Evolutionary conservation across 768 basidiomycete species (phyloP), one percentile per base, ranked within the genome.

Genomic region (Lentinus tigrinus): DNA sequence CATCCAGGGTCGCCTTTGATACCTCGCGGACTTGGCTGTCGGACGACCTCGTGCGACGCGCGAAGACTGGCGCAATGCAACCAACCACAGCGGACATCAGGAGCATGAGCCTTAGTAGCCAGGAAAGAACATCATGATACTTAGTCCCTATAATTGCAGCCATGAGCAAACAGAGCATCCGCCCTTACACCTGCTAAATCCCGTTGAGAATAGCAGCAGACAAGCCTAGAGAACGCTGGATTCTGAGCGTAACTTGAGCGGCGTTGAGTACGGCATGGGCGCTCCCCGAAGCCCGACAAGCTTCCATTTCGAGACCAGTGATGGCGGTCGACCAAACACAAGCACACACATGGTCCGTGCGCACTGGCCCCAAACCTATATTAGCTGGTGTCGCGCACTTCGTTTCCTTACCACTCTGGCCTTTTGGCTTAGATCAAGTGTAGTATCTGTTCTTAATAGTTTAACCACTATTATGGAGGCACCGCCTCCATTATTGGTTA

Each of bases 351-450:
- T 42, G 40, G 40, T 42, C 40, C 40, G 40, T 42, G 40, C 40
- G 40, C 40, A 42, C 40, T n/a, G 3, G 7, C n/a, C 40, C 17
- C 17, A 8, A n/a, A 17, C 17, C 8, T 42, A 42, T 42, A 42
- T 42, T 17, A 42, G 40, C n/a, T 8, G 40, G 16, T 39, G 44
- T 56, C 39, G 16, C n/a, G 21, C 40, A 42, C 3, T n/a, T 9
- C 19, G 58, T 48, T 37, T 66, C 69, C 69, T 72, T 67, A 77
- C 76, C 76, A 77, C 76, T 77, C 76, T 77, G 81, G 81, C 81
- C 81, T 81, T 80, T 81, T 83, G 83, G 83, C 82, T 84, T 83
- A 84, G 83, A 85, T 84, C 83, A 85, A 84, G 84, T 84, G 84
- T 84, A 85, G 84, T 84, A 85, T 84, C 83, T 84, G 82, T 84